Conservation (phyloP, 176 grass and related monocot genomes). For the Zea mays region DNA sequence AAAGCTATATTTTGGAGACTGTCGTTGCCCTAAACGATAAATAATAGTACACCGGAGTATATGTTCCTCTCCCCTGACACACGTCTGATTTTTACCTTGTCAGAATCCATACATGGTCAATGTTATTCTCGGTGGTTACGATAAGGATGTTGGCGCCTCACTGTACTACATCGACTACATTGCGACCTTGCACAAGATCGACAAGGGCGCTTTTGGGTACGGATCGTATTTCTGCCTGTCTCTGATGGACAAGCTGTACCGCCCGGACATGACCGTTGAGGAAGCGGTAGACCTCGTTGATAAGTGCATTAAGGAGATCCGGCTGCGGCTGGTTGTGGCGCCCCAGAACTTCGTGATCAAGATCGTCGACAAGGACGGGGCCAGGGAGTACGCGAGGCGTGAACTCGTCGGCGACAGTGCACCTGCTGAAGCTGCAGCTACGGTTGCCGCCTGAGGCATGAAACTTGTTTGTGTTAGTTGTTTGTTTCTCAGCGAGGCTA, state of each 20-base stretch:
- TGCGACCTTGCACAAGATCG: conserved; percentile 86
- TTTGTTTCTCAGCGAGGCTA: conserved; percentile 31
- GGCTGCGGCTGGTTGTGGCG: conserved; percentile 65
- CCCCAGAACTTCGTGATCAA: conserved; percentile 88
- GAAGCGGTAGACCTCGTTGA: conserved; percentile 79
- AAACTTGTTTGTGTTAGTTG: background rate
- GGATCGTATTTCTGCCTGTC: conserved; percentile 77
- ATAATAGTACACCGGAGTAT: too few species aligned
- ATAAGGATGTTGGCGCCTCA: conserved; percentile 71
- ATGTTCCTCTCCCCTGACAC: background rate
- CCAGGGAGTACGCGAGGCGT: conserved; percentile 24
- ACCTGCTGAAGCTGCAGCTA: conserved; percentile 19
- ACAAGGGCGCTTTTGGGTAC: conserved; percentile 87
- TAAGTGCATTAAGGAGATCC: conserved; percentile 85
- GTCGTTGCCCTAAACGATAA: too few species aligned
- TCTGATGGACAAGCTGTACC: conserved; percentile 85
- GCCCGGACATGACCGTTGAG: conserved; percentile 65
- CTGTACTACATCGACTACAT: conserved; percentile 96
- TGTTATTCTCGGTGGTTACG: conserved; percentile 79
- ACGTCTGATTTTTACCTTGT: conserved; percentile 10
- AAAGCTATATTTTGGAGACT: too few species aligned
- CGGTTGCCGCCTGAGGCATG: conserved; percentile 5
- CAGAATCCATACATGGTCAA: conserved; percentile 93
- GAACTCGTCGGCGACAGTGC: conserved; percentile 12
- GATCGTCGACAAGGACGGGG: conserved; percentile 55